Percentiles rank a stretch among this genome's conserved stretches.
Conservation (phyloP, 2,329 filamentous ascomycete species). For the Calcarisporium arbuscula region DNA sequence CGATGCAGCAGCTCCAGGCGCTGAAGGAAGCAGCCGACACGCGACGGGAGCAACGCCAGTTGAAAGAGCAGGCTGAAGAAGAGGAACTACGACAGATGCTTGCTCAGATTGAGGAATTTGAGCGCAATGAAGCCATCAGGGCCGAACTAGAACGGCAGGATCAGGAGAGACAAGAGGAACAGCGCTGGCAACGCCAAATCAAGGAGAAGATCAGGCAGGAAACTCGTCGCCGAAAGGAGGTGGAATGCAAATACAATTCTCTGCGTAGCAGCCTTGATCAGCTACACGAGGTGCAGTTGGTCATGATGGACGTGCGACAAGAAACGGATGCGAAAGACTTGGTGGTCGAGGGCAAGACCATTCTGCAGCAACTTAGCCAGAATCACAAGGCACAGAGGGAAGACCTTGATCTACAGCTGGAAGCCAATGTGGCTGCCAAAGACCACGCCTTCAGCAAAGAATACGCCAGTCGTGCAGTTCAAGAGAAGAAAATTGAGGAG, state of each 20-base stretch:
- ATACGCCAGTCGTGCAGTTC: constrained; percentile 30
- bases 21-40: constrained; percentile 31
- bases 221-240: constrained; percentile 29
- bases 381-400: constrained; percentile 27
- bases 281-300: constrained; percentile 37
- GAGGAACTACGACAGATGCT: constrained; percentile 33
- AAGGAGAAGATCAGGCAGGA: constrained; percentile 34
- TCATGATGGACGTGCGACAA: constrained; percentile 30
- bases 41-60: constrained; percentile 26
- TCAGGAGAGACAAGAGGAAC: constrained; percentile 28
- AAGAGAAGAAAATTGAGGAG: constrained; percentile 37
- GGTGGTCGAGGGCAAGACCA: constrained; percentile 13
- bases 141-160: constrained; percentile 32
- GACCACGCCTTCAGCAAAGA: constrained; percentile 32
- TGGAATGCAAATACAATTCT: constrained; percentile 32
- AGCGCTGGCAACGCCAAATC: constrained; percentile 29
- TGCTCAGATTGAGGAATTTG: constrained; percentile 40
- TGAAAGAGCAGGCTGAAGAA: constrained; percentile 26
- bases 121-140: constrained; percentile 37
- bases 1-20: constrained; percentile 34
- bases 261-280: constrained; percentile 28
- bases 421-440: constrained; percentile 23
- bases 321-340: constrained; percentile 25
- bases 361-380: constrained; percentile 22
- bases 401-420: constrained; percentile 18